Percentiles rank a stretch among this genome's conserved stretches.
These are phyloP conservation scores for Pseudogymnoascus sp. DNA, from an alignment of 2,329 filamentous ascomycete genomes.

Conservation along the genomic window DNA sequence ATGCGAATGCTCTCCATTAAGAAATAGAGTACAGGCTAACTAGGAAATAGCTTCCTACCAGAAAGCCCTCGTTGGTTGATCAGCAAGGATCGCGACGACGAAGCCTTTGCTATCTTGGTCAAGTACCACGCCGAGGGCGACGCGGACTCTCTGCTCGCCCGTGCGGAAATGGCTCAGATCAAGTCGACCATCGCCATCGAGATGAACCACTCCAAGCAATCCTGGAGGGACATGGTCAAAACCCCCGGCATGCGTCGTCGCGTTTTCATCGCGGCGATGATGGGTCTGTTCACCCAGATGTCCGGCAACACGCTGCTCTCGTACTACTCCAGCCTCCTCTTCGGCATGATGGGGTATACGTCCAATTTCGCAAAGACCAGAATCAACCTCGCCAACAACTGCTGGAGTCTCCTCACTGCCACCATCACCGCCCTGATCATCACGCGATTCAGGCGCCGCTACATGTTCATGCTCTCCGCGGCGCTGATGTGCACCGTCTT, in stretches of 20 bases:
- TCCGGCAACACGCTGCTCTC: constrained; percentile 4
- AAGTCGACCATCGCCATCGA: constrained; percentile 33
- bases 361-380: neutral
- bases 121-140: constrained; percentile 33
- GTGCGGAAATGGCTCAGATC: constrained; percentile 33
- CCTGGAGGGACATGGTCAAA: constrained; percentile 25
- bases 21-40: neutral
- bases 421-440: neutral
- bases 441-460: constrained; percentile 14
- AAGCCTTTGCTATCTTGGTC: constrained; percentile 39
- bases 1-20: neutral
- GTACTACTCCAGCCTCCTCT: neutral
- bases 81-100: constrained; percentile 90
- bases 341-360: constrained; percentile 8
- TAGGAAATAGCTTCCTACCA: constrained; percentile 54
- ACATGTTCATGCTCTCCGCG: constrained; percentile 10
- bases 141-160: constrained; percentile 29
- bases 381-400: constrained; percentile 1
- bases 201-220: constrained; percentile 19
- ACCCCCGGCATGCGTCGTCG: constrained; percentile 28
- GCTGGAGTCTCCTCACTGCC: neutral
- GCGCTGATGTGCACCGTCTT: constrained; percentile 15
- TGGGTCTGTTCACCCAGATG: constrained; percentile 16
- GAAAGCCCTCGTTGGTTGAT: constrained; percentile 92
- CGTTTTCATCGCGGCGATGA: constrained; percentile 23